These are phyloP conservation scores for Fraxinus latifolia DNA, from an alignment of 305 asterid species.

Conservation along the genomic window DNA sequence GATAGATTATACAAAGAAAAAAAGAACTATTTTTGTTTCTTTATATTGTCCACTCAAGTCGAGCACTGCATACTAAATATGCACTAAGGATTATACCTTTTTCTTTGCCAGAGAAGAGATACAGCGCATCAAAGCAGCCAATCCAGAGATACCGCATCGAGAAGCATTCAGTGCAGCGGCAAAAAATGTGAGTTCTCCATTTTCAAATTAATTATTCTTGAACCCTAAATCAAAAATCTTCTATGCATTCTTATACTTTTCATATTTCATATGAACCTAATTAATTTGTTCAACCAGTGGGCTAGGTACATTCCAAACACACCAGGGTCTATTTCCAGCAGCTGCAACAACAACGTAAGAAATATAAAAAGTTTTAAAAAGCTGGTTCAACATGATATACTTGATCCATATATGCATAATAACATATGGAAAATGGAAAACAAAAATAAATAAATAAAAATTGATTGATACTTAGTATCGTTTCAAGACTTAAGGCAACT, in stretches of 20 bases:
- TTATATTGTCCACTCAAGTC: neutral
- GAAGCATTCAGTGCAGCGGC: constrained; percentile 99
- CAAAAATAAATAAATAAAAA: no score
- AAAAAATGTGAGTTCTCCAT: constrained; percentile 55
- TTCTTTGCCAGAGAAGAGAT: constrained; percentile 68
- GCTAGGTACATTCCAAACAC: constrained; percentile 78
- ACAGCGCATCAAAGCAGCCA: constrained; percentile 81
- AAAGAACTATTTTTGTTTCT: neutral
- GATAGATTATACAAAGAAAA: neutral
- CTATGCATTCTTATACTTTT: neutral
- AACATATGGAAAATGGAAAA: no score
- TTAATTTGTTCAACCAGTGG: constrained; percentile 48
- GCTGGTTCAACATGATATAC: neutral
- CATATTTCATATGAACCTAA: neutral
- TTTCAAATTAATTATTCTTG: neutral
- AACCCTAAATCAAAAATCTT: neutral
- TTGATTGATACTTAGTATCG: neutral
- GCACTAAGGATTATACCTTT: neutral
- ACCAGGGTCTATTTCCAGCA: constrained; percentile 46
- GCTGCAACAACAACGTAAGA: constrained; percentile 46
- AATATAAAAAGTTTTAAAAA: neutral
- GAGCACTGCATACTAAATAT: neutral
- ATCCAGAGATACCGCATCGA: constrained; percentile 92
- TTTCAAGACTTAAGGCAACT: neutral
- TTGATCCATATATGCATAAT: neutral